Base-by-base conservation (phyloP, 2,329 filamentous ascomycete species). In the Fusarium sulawesiense region DNA sequence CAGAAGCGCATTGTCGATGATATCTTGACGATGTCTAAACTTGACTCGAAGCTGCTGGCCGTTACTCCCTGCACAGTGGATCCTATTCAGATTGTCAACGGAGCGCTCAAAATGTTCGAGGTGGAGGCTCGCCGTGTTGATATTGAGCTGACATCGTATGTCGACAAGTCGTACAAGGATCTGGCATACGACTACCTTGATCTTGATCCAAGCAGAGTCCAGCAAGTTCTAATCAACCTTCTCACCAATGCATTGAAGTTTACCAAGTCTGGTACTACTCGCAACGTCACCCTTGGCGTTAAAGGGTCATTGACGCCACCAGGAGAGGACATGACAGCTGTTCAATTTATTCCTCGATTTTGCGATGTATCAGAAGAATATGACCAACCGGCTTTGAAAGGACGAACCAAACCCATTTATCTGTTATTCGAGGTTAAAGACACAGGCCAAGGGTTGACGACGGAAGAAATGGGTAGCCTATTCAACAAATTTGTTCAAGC, bases 161-260 rank as follows among this genome's bases (percentile, higher is more conserved):
- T 92, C 14, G 88, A 91, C 70, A 76, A 85, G 18, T 91, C 90
- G 0, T 92, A 90, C 75, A 81, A 81, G 6, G 80, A 85, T 2
- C 81, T 90, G 3, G 80, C 80, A 0, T 81, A 92, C 34, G 87
- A 91, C 37, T 93, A 89, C 83, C 87, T 94, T 5, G 80, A 85
- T 34, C 79, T 93, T 29, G 93, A 95, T 76, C 90, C 92, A 0
- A 91, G 90, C 18, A 86, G 92, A 25, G 88, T 95, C 51, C 86
- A 92, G 54, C 92, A 95, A 78, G 91, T 94, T 1, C 83, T 94
- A 6, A 93, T 95, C 77, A 95, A 95, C 73, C 84, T 95, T 2
- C 87, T 92, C 11, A 93, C 92, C 10, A 95, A 95, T 73, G 91
- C 92, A 0, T 90, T 95, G 78, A 95, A 95, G 74, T 95, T 94